Base-by-base conservation (phyloP, 148 eudicot genomes). In the Oxyria digyna region DNA sequence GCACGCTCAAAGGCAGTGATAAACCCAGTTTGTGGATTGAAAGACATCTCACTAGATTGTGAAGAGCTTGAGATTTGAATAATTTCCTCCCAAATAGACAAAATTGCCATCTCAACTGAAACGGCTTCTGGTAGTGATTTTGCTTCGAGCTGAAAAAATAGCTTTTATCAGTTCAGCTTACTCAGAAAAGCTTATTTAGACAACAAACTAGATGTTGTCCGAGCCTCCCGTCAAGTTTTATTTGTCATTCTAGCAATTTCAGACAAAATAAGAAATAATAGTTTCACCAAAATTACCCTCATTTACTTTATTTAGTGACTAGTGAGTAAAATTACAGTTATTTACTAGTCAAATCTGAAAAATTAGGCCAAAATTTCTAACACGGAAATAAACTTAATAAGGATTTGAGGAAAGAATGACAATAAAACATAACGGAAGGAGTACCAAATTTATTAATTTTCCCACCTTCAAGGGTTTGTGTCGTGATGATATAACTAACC, bases 41-140 rank as follows among this genome's bases (percentile, higher is more conserved):
- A 18, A 23, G 75, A 40, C 15, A 73, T 72, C 24, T 70, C 66
- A 62, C 72, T 67, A 20, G 37, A 59, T 29, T 29, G 65, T 57
- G 76, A 70, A 70, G 79, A 71, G 74, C 73, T 71, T 69, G 76
- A 75, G 32, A 77, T 70, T 63, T 38, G 62, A 57, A 82, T 31
- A 46, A 78, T 77, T 54, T 80, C 77, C 68, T 82, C 74, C 86
- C 86, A 80, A 52, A 80, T 31, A 52, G 83, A 79, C 72, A 82
- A 78, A 73, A 77, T 73, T 50, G 80, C 75, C 74, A 82, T 69
- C 74, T 82, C 79, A 31, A 77, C 54, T 27, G 86, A 80, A 75
- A 82, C 72, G 21, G 83, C 80, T 55, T 80, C 83, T 72, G 80
- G 71, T 70, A 77, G 66, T 65, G 71, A 71, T 42, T 77, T 81